Conservation (phyloP, 2,329 filamentous ascomycete genomes). For the Fusarium camptoceras region DNA sequence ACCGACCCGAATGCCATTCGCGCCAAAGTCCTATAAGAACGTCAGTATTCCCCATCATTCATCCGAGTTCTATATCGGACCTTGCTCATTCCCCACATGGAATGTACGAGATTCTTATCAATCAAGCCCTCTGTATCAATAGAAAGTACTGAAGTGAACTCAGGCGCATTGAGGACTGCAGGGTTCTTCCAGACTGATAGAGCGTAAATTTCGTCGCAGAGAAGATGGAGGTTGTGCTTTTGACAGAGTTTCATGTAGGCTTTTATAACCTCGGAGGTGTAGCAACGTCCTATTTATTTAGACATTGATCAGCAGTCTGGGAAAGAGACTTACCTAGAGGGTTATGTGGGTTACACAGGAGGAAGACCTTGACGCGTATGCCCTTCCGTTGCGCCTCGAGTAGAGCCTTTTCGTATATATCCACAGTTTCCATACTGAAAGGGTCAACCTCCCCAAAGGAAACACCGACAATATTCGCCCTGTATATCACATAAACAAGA, state of each 20-base stretch:
- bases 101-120: background rate
- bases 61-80: accelerated
- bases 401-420: background rate
- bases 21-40: background rate
- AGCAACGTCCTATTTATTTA: background rate
- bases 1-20: background rate
- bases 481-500: accelerated
- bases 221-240: background rate
- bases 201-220: background rate
- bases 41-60: background rate
- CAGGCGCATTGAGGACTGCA: accelerated
- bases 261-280: background rate
- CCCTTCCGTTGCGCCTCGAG: background rate
- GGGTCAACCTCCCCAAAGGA: background rate
- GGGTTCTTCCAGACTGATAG: slow-evolving; percentile 6
- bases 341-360: background rate
- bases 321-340: background rate
- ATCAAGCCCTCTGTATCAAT: background rate
- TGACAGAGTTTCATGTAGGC: slow-evolving; percentile 4
- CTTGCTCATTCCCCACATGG: slow-evolving; percentile 4
- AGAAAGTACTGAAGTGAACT: background rate
- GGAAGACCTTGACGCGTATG: background rate
- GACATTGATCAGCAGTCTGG: accelerated
- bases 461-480: background rate
- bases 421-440: background rate